Percentiles rank a stretch among this genome's conserved stretches.
Evolutionary conservation across 1,139 yeast species (phyloP).

Genomic region (Nakaseomyces bracarensis): DNA sequence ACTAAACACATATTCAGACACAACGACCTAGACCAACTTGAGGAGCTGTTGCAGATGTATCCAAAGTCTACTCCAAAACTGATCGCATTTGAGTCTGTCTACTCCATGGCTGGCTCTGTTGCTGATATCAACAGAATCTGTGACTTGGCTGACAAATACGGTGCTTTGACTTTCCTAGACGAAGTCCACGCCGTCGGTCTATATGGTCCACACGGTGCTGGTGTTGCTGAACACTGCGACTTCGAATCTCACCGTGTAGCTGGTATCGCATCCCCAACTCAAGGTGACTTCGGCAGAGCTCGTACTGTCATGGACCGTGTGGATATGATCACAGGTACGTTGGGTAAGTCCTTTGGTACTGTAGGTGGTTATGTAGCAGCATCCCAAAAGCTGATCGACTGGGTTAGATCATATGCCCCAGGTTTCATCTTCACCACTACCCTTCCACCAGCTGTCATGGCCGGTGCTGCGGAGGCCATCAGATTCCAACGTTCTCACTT

Average conservation of each 20-base stretch:
- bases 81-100: conserved; percentile 94
- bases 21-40: conserved; percentile 78
- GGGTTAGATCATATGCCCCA: conserved; percentile 94
- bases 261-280: conserved; percentile 49
- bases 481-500: conserved; percentile 75
- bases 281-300: conserved; percentile 12
- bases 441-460: conserved; percentile 96
- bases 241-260: conserved; percentile 68
- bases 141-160: conserved; percentile 93
- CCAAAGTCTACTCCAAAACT: conserved; percentile 84
- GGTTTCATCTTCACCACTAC: conserved; percentile 96
- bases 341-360: conserved; percentile 93
- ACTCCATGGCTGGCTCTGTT: conserved; percentile 97
- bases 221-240: conserved; percentile 95
- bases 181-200: conserved; percentile 99
- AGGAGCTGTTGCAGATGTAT: conserved; percentile 62
- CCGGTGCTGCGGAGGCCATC: conserved; percentile 84
- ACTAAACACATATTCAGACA: conserved; percentile 86
- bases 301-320: conserved; percentile 76
- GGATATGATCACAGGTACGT: conserved; percentile 93
- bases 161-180: conserved; percentile 92
- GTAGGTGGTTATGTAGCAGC: conserved; percentile 98
- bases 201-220: conserved; percentile 99
- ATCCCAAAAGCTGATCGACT: conserved; percentile 72
- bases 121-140: conserved; percentile 90